A percentile compares a stretch with the other conserved stretches of the same genome.
These are phyloP conservation scores for Scenedesmus sp. DNA, from an alignment of 163 green algal species.

Conservation along the genomic window DNA sequence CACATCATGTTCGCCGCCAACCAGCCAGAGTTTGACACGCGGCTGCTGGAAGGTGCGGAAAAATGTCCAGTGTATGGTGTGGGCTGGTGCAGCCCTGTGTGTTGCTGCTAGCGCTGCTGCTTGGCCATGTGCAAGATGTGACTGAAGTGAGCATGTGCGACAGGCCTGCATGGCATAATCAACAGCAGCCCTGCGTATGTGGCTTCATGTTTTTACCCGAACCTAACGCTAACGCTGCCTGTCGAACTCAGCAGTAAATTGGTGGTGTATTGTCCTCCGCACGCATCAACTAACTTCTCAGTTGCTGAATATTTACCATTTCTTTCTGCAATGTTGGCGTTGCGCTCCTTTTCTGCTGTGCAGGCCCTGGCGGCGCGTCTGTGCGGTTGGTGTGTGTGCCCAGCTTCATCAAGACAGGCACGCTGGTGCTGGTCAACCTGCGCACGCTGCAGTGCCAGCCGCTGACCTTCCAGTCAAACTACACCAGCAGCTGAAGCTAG, in stretches of 20 bases:
- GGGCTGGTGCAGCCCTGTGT: not conserved
- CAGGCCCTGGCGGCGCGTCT: slow-evolving; percentile 56
- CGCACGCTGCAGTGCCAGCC: slow-evolving; percentile 82
- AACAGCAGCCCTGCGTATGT: too few species aligned
- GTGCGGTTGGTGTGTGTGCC: slow-evolving; percentile 84
- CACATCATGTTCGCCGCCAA: slow-evolving; percentile 97
- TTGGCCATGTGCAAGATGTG: too few species aligned
- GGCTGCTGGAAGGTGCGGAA: slow-evolving; percentile 67
- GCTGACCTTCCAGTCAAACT: slow-evolving; percentile 73
- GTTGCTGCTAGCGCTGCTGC: not conserved
- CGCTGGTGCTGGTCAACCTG: slow-evolving; percentile 91
- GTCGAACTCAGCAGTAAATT: too few species aligned
- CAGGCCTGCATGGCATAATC: too few species aligned
- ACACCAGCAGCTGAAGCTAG: not conserved
- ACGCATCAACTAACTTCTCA: too few species aligned
- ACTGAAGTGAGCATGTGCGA: too few species aligned
- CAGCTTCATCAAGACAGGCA: slow-evolving; percentile 76
- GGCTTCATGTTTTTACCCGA: too few species aligned
- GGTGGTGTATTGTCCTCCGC: too few species aligned
- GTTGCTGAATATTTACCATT: too few species aligned
- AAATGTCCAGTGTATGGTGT: not conserved
- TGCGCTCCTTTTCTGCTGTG: not conserved
- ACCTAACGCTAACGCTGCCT: too few species aligned
- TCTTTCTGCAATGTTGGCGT: not conserved
- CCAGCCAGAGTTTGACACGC: slow-evolving; percentile 86